Base-by-base conservation (phyloP, 768 basidiomycete genomes). In the Leucosporidium creatinivorum region DNA sequence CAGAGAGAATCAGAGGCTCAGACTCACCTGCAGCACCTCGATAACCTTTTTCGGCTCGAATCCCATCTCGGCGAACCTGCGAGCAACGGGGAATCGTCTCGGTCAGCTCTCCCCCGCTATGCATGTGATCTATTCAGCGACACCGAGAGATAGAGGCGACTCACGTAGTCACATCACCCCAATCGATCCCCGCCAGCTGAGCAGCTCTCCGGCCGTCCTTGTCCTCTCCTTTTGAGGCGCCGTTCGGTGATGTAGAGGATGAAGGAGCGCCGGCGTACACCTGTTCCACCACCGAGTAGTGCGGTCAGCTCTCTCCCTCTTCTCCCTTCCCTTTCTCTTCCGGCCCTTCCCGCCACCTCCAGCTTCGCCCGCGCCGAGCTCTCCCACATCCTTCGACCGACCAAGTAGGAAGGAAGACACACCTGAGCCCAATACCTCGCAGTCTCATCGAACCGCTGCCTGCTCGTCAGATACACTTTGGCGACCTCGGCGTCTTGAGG, bases 391-490 rank as follows among this genome's bases (percentile, higher is more conserved):
- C 39, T 2, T 13, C 39, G 13, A 44, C 8, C 39, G 39, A 12
- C 39, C 8, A 15, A 17, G 15, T 2, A 44, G 39, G 39, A 44
- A 44, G 13, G 39, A 44, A 17, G 15, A 17, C 39, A 2, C 39
- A 55, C 54, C 58, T 70, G 65, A 12, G 93, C 90, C 93, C 93
- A 98, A 77, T 92, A 93, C 52, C 84, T 83, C 61, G 94, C 94
- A 3, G 94, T 97, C 50, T 89, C 88, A 66, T 93, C 89, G 73
- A 97, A 97, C 73, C 88, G 87, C 30, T 80, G 79, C 77, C 87
- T 87, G 77, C 88, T 89, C 9, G 92, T 91, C 78, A 90, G 87
- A 75, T 89, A 98, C 76, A 96, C 93, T 77, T 96, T 97, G 15
- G 94, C 93, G 18, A 96, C 93, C 31, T 23, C 57, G 30, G 26